These are phyloP conservation scores for Coemansia sp. DNA, from an alignment of 192 early-diverging fungal species.

Conservation along the genomic window DNA sequence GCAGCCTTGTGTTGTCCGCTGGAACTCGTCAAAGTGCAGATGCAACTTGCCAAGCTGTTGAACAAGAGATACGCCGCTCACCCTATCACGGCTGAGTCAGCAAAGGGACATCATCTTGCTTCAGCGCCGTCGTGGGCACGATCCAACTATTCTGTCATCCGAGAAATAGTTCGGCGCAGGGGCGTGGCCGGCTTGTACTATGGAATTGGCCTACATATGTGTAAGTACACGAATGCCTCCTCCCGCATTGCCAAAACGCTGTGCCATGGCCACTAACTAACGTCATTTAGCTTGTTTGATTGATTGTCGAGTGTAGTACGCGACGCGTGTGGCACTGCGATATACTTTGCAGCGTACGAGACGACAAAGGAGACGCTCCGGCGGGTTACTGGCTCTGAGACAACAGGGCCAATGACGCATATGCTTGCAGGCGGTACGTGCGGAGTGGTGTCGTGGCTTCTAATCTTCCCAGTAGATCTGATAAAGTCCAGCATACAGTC, in stretches of 20 bases:
- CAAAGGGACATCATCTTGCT: background rate
- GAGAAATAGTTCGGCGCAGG: constrained; percentile 40
- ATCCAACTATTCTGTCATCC: constrained; percentile 42
- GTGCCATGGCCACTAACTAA: background rate
- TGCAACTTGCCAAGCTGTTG: constrained; percentile 67
- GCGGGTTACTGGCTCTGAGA: constrained; percentile 37
- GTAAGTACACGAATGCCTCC: too few species aligned
- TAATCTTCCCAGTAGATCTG: constrained; percentile 77
- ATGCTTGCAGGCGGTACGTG: constrained; percentile 76
- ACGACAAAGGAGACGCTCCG: constrained; percentile 53
- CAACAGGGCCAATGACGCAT: constrained; percentile 66
- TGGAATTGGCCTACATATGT: constrained; percentile 43
- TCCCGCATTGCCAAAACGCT: too few species aligned
- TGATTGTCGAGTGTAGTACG: constrained; percentile 52
- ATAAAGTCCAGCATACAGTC: constrained; percentile 77
- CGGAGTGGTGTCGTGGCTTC: constrained; percentile 74
- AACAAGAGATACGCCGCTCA: constrained; percentile 24
- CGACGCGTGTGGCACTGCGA: constrained; percentile 67
- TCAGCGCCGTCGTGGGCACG: constrained; percentile 28
- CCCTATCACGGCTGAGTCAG: background rate
- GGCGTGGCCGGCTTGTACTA: constrained; percentile 45
- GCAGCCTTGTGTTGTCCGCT: constrained; percentile 72
- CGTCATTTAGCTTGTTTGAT: background rate
- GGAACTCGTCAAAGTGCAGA: constrained; percentile 77
- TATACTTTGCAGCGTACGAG: constrained; percentile 77